These are phyloP conservation scores for Phoenix dactylifera DNA, from an alignment of 176 grass and related monocot genomes.

Conservation along the genomic window DNA sequence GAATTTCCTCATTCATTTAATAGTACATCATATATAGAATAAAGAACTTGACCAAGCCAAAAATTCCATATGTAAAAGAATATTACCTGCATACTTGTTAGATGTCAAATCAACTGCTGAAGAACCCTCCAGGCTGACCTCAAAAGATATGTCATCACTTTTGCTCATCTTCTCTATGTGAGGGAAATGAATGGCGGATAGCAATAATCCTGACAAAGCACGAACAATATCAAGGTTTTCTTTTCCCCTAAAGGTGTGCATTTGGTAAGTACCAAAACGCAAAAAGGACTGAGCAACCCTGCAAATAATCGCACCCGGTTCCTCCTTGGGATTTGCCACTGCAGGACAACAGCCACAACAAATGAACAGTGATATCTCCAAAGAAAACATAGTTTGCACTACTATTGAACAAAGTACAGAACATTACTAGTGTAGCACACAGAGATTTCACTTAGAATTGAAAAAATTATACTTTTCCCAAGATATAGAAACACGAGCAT, in stretches of 20 bases:
- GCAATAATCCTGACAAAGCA: slow-evolving; percentile 60
- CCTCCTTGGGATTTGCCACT: slow-evolving; percentile 97
- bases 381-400: too few relatives aligned
- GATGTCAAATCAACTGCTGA: slow-evolving; percentile 94
- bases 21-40: neutral
- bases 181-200: slow-evolving; percentile 66
- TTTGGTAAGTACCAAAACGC: slow-evolving; percentile 89
- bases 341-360: neutral
- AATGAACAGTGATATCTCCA: too few relatives aligned
- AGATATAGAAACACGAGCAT: too few relatives aligned
- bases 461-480: too few relatives aligned
- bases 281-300: slow-evolving; percentile 79
- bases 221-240: slow-evolving; percentile 67
- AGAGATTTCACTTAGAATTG: too few relatives aligned
- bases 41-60: neutral
- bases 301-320: slow-evolving; percentile 90
- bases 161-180: slow-evolving; percentile 82
- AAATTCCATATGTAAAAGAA: slow-evolving; percentile 1
- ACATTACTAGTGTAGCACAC: too few relatives aligned
- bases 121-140: slow-evolving; percentile 49
- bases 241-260: slow-evolving; percentile 62
- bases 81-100: slow-evolving; percentile 92
- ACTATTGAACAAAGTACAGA: too few relatives aligned
- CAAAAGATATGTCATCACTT: slow-evolving; percentile 82
- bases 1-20: neutral